Conservation (phyloP, 2,329 filamentous ascomycete genomes). For the Phoma herbarum region DNA sequence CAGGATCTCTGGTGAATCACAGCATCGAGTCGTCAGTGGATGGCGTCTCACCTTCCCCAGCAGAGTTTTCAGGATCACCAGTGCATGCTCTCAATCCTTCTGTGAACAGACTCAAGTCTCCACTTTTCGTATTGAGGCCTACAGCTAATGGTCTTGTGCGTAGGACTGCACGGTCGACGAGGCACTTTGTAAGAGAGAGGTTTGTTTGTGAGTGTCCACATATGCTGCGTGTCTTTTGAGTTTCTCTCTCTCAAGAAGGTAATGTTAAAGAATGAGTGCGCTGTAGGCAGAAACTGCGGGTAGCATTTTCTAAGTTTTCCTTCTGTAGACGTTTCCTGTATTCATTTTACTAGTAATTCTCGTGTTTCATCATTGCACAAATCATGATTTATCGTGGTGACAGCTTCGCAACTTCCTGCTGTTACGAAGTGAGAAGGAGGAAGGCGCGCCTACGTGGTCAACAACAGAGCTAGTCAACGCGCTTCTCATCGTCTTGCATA, state of each 20-base stretch:
- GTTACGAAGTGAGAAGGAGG: background rate
- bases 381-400: background rate
- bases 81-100: background rate
- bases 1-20: too few species aligned
- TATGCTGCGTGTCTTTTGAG: background rate
- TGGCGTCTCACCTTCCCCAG: background rate
- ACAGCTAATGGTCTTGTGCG: background rate
- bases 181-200: background rate
- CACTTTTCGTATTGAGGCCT: background rate
- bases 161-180: background rate
- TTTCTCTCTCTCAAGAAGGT: background rate
- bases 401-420: background rate
- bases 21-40: background rate
- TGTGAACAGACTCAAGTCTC: background rate
- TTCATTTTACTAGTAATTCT: background rate
- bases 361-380: background rate
- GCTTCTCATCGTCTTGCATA: background rate
- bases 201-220: constrained; percentile 4
- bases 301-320: too few species aligned
- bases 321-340: too few species aligned
- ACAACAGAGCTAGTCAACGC: constrained; percentile 6
- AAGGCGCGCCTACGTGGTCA: background rate
- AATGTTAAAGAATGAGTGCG: background rate
- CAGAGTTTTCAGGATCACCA: background rate
- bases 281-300: background rate